Percentiles rank a stretch among this genome's conserved stretches.
Evolutionary conservation across 805 yeast species (phyloP).

Genomic region (Debaryomyces castellii): DNA sequence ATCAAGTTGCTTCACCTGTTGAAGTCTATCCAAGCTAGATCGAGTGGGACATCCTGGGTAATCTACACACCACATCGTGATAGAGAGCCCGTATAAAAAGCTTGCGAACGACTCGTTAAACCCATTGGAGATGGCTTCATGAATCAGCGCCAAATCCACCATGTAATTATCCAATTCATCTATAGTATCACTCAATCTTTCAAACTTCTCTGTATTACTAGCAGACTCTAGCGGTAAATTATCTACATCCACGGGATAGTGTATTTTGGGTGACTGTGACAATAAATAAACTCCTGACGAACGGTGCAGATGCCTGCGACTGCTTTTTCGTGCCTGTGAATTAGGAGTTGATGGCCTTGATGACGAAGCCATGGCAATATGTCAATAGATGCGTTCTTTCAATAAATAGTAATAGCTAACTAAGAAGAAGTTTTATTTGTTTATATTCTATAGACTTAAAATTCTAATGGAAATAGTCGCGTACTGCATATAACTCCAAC

Average conservation of each 20-base stretch:
- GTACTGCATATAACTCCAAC: conserved; percentile 2
- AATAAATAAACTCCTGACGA: conserved; percentile 38
- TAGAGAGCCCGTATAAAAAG: conserved; percentile 73
- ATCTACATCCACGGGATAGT: conserved; percentile 42
- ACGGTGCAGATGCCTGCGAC: conserved; percentile 22
- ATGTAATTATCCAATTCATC: conserved; percentile 59
- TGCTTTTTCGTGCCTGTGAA: conserved; percentile 14
- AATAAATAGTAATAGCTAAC: neutral
- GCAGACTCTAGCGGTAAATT: conserved; percentile 43
- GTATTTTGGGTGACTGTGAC: conserved; percentile 44
- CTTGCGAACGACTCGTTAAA: conserved; percentile 81
- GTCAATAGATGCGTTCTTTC: neutral
- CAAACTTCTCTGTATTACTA: conserved; percentile 38
- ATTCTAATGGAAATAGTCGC: neutral
- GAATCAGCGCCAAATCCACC: conserved; percentile 55
- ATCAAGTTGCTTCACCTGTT: conserved; percentile 19
- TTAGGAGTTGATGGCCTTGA: conserved; percentile 24
- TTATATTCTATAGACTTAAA: neutral
- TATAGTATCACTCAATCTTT: conserved; percentile 47
- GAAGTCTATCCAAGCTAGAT: conserved; percentile 31
- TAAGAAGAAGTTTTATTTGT: neutral
- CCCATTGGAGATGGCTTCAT: conserved; percentile 54
- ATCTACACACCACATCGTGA: conserved; percentile 88
- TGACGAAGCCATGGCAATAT: conserved; percentile 10
- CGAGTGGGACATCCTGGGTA: conserved; percentile 47